phyloP scores from a whole-genome alignment of 495 filamentous ascomycete species.

The Penicillium desertorum region DNA sequence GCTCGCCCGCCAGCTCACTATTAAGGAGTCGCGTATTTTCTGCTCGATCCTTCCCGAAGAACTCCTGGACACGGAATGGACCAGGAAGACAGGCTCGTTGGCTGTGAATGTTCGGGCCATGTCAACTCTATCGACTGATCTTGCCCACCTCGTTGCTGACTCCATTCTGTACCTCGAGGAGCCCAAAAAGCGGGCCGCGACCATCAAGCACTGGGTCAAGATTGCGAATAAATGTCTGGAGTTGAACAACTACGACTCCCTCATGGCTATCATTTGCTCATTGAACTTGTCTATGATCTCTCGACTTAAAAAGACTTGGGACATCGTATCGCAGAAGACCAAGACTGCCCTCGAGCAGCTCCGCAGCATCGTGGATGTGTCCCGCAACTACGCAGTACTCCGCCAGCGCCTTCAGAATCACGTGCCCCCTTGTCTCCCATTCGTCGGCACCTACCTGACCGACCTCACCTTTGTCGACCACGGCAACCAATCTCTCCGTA shows the following conservation, averaged over 20 bases:
- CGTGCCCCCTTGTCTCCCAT: slow-evolving; percentile 90
- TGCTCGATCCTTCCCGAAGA: slow-evolving; percentile 92
- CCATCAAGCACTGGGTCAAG: slow-evolving; percentile 99
- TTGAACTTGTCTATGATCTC: slow-evolving; percentile 87
- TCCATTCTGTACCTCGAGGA: slow-evolving; percentile 85
- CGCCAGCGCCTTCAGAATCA: slow-evolving; percentile 83
- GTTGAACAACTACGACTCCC: slow-evolving; percentile 91
- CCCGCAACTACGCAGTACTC: slow-evolving; percentile 89
- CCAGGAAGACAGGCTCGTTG: slow-evolving; percentile 71
- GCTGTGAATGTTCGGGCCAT: slow-evolving; percentile 94
- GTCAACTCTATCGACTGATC: slow-evolving; percentile 86
- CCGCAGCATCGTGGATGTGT: slow-evolving; percentile 78
- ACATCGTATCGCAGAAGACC: slow-evolving; percentile 80
- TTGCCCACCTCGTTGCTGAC: slow-evolving; percentile 93
- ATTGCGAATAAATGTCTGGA: slow-evolving; percentile 83
- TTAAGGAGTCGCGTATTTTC: slow-evolving; percentile 92
- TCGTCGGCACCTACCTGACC: slow-evolving; percentile 94
- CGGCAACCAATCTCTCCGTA: slow-evolving; percentile 72
- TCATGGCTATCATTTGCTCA: slow-evolving; percentile 96
- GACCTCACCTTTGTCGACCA: slow-evolving; percentile 78
- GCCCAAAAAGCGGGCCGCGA: slow-evolving; percentile 81
- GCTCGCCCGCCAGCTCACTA: slow-evolving; percentile 86
- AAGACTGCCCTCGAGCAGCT: slow-evolving; percentile 75
- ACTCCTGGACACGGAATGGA: slow-evolving; percentile 92
- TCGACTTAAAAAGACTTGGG: slow-evolving; percentile 93